These are phyloP conservation scores for Metschnikowia gelsemii DNA, from an alignment of 805 yeast genomes.

Conservation along the genomic window DNA sequence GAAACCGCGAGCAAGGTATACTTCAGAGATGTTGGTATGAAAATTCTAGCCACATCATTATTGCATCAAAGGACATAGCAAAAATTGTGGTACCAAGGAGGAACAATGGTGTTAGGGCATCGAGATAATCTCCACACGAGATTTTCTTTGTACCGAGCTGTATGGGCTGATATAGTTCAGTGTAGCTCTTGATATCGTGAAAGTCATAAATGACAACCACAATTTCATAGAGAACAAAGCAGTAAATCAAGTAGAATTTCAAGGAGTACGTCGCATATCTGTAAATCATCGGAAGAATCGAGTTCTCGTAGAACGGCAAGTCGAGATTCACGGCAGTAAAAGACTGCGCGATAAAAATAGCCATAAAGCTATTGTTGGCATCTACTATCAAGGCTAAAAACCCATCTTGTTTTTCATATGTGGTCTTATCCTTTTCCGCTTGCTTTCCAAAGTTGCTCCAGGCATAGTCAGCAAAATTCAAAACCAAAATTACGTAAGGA, in stretches of 20 bases:
- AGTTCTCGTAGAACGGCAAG: constrained; percentile 19
- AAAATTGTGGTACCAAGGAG: constrained; percentile 3
- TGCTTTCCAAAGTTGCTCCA: not conserved
- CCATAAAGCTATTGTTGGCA: constrained; percentile 35
- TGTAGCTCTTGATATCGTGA: constrained; percentile 11
- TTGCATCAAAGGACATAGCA: constrained; percentile 8
- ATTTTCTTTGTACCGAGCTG: constrained; percentile 6
- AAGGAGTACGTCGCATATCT: constrained; percentile 25
- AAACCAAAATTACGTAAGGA: constrained; percentile 23
- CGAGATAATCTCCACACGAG: constrained; percentile 2
- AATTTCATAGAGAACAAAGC: constrained; percentile 33
- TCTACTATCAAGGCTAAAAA: constrained; percentile 21
- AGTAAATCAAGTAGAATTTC: constrained; percentile 36
- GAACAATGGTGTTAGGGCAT: not conserved
- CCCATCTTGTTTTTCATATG: not conserved
- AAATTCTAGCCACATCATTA: constrained; percentile 10
- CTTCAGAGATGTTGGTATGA: constrained; percentile 4
- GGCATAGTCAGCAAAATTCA: constrained; percentile 15
- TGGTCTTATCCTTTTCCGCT: constrained; percentile 6
- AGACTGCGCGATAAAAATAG: constrained; percentile 36
- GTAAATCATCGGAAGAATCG: constrained; percentile 18
- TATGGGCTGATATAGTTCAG: constrained; percentile 17
- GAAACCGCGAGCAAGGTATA: not conserved
- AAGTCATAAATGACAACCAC: constrained; percentile 16
- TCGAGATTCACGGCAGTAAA: constrained; percentile 28